Evolutionary conservation across 2,329 filamentous ascomycete species (phyloP).

Genomic region (Sclerotiophoma versabilis): DNA sequence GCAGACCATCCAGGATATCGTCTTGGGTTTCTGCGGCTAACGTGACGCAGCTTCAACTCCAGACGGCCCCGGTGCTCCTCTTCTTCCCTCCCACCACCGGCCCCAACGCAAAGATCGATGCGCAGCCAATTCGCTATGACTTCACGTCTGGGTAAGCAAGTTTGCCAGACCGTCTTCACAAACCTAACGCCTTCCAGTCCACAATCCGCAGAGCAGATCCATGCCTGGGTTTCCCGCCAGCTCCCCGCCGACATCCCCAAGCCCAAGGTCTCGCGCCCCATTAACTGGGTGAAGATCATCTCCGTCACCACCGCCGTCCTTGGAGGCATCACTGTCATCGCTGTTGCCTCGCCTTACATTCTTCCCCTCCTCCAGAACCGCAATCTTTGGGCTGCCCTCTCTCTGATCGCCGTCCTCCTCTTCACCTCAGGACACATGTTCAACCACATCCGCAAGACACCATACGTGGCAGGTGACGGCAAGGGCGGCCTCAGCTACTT

Average conservation of each 20-base stretch:
- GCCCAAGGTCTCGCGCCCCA: slow-evolving; percentile 78
- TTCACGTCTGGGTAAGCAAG: slow-evolving; percentile 76
- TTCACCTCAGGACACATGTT: slow-evolving; percentile 99
- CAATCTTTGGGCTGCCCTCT: slow-evolving; percentile 91
- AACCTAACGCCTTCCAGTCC: slow-evolving; percentile 58
- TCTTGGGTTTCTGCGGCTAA: slow-evolving; percentile 18
- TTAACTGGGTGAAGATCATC: slow-evolving; percentile 84
- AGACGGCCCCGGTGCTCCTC: slow-evolving; percentile 90
- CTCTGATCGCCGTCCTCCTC: slow-evolving; percentile 84
- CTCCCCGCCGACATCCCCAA: slow-evolving; percentile 73
- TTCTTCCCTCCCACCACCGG: slow-evolving; percentile 87
- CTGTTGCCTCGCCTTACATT: slow-evolving; percentile 78
- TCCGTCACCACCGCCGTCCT: slow-evolving; percentile 72
- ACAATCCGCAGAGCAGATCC: slow-evolving; percentile 77
- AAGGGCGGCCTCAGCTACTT: slow-evolving; percentile 89
- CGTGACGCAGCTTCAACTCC: slow-evolving; percentile 79
- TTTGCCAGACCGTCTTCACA: neutral
- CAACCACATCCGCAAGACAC: slow-evolving; percentile 96
- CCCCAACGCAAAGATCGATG: slow-evolving; percentile 74
- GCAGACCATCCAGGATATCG: neutral
- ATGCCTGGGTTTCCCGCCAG: slow-evolving; percentile 79
- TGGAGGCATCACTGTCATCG: slow-evolving; percentile 71
- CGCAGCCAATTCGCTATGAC: slow-evolving; percentile 79
- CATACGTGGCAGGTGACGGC: slow-evolving; percentile 86
- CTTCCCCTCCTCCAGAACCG: slow-evolving; percentile 85